phyloP scores from a whole-genome alignment of 2,329 filamentous ascomycete species.

The Metarhizium album region DNA sequence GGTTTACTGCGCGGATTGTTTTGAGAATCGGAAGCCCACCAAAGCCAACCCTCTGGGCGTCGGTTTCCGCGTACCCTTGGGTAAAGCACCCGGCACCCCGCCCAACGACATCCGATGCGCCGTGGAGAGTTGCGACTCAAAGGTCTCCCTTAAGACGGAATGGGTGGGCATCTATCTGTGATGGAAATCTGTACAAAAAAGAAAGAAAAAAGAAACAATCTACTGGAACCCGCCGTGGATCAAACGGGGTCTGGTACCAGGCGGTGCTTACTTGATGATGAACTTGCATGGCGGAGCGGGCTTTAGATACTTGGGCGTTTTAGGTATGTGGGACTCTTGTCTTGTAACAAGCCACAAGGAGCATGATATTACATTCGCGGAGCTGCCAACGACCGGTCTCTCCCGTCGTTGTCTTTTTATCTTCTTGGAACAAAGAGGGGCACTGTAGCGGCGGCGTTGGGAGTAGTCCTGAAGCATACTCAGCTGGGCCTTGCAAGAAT shows the following conservation, averaged over 20 bases:
- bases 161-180: slow-evolving; percentile 53
- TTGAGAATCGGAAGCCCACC: slow-evolving; percentile 39
- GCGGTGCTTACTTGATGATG: not conserved
- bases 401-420: not conserved
- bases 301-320: not conserved
- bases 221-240: not conserved
- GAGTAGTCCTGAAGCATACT: not conserved
- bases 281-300: not conserved
- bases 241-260: not conserved
- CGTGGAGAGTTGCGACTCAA: slow-evolving; percentile 45
- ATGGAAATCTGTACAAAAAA: not conserved
- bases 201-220: too few species aligned
- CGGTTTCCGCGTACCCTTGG: slow-evolving; percentile 26
- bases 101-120: slow-evolving; percentile 36
- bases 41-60: slow-evolving; percentile 22
- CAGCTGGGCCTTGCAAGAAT: not conserved
- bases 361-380: not conserved
- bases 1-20: slow-evolving; percentile 55
- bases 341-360: not conserved
- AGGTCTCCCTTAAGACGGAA: slow-evolving; percentile 40
- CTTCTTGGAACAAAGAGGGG: not conserved
- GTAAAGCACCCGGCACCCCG: slow-evolving; percentile 14
- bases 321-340: not conserved
- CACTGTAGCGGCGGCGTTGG: not conserved
- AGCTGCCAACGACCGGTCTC: not conserved